Evolutionary conservation across 2,329 filamentous ascomycete genomes (phyloP).

Genomic region (Xylariaceae sp.): DNA sequence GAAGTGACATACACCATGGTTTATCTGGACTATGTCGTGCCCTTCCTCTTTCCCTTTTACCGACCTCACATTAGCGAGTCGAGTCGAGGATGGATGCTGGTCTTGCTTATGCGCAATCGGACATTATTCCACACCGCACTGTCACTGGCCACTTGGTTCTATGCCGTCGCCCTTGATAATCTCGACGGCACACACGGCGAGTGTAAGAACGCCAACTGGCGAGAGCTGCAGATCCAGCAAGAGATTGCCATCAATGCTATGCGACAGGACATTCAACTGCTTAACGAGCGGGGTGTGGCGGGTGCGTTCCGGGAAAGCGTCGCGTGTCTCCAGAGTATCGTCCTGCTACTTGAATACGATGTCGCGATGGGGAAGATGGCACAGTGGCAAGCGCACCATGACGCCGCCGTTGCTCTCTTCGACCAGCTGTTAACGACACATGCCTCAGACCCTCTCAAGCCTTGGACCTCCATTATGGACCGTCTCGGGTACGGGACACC

Average conservation of each 20-base stretch:
- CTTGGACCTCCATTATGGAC: constrained; percentile 35
- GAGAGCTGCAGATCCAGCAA: constrained; percentile 41
- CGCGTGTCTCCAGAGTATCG: constrained; percentile 45
- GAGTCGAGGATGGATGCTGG: constrained; percentile 59
- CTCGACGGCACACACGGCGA: constrained; percentile 30
- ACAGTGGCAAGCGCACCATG: constrained; percentile 48
- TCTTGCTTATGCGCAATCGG: constrained; percentile 53
- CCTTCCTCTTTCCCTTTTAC: constrained; percentile 62
- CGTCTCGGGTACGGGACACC: constrained; percentile 16
- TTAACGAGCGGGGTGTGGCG: constrained; percentile 29
- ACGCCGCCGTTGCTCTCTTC: constrained; percentile 48
- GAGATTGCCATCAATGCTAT: constrained; percentile 43
- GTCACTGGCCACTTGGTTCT: constrained; percentile 55
- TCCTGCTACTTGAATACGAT: constrained; percentile 53
- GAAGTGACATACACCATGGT: constrained; percentile 46
- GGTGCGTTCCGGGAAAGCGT: constrained; percentile 34
- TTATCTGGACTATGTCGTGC: constrained; percentile 60
- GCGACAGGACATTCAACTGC: constrained; percentile 37
- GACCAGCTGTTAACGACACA: constrained; percentile 39
- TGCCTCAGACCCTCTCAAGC: constrained; percentile 2
- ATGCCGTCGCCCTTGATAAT: constrained; percentile 42
- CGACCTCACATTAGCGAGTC: constrained; percentile 51
- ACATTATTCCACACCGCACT: constrained; percentile 55
- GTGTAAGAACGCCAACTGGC: constrained; percentile 34
- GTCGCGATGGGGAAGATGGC: constrained; percentile 41